Evolutionary conservation across 768 basidiomycete genomes (phyloP).

Genomic region (Termitomyces heimii): DNA sequence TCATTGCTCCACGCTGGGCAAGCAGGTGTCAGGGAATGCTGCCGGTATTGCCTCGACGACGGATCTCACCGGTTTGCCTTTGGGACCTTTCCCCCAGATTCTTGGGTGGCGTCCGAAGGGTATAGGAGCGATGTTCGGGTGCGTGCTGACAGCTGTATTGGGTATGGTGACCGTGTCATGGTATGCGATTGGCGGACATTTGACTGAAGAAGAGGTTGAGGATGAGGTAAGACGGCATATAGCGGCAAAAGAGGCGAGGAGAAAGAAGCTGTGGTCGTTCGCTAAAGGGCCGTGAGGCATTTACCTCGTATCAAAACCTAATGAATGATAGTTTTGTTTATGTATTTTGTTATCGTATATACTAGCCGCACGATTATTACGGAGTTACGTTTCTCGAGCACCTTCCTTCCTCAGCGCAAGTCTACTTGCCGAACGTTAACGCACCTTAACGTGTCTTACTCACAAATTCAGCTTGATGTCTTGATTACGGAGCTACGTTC

Average conservation of each 20-base stretch:
- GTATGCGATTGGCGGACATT: slow-evolving; percentile 73
- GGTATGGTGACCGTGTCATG: slow-evolving; percentile 82
- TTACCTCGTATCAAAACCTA: background rate
- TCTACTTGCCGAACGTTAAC: no score
- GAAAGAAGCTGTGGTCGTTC: slow-evolving; percentile 9
- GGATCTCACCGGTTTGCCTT: slow-evolving; percentile 58
- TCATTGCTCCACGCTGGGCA: slow-evolving; percentile 63
- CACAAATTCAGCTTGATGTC: no score
- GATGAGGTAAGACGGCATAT: slow-evolving; percentile 53
- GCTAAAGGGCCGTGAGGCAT: background rate
- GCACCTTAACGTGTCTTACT: no score
- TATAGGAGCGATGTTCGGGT: slow-evolving; percentile 73
- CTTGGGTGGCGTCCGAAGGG: slow-evolving; percentile 71
- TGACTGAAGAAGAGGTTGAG: slow-evolving; percentile 81
- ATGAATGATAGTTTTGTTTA: background rate
- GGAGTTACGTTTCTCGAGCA: no score
- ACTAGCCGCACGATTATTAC: background rate
- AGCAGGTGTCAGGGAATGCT: slow-evolving; percentile 74
- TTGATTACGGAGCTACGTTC: no score
- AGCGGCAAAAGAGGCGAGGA: slow-evolving; percentile 48
- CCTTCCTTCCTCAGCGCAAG: no score
- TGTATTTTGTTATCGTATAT: background rate
- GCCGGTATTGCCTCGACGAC: slow-evolving; percentile 70
- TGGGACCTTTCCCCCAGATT: slow-evolving; percentile 70
- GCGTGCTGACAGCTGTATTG: slow-evolving; percentile 72